Base-by-base conservation (phyloP, 1,284 basidiomycete genomes). In the Malassezia sympodialis region DNA sequence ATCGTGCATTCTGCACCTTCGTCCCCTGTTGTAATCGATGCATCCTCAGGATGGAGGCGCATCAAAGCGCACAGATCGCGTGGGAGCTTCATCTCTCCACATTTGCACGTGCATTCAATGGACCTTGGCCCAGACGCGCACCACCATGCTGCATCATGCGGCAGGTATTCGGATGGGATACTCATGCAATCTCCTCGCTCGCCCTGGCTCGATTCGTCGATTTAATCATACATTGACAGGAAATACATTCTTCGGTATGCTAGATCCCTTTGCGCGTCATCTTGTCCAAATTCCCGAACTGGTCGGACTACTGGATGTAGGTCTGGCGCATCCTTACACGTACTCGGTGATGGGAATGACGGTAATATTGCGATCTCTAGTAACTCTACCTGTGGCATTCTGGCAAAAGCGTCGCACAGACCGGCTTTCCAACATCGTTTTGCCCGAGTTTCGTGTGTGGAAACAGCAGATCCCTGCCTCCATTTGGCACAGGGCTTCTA, bases 331-430 rank as follows among this genome's bases (percentile, higher is more conserved):
- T 32, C 50, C 65, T 1, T 68, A 69, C 35, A 65, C 87, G 0
- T 79, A 82, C 1, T 84, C 86, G 2, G 87, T 91, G 59, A 83
- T 90, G 40, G 70, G 87, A 3, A 78, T 83, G 53, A 87, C 88
- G 1, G 73, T 88, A 42, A 66, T 81, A 12, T 79, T 84, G 30
- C 82, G 89, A 62, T 76, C 84, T 8, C 76, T 78, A 0, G 71
- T 83, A 45, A 83, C 87, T 1, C 78, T 89, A 5, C 89, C 88
- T 17, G 79, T 87, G 58, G 82, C 84, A 58, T 69, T 88, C 74
- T 90, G 88, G 88, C 87, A 89, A 63, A 63, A 82, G 65, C 78
- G 77, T 62, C 80, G 85, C 52, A 80, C 83, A 62, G 80, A 81
- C 75, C 79, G 81, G 58, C 79, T 83, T 19, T 82, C 85, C 63